Percentiles rank a stretch among this genome's conserved stretches.
Evolutionary conservation across 2,329 filamentous ascomycete genomes (phyloP).

Genomic region (Pseudogymnoascus sp.): DNA sequence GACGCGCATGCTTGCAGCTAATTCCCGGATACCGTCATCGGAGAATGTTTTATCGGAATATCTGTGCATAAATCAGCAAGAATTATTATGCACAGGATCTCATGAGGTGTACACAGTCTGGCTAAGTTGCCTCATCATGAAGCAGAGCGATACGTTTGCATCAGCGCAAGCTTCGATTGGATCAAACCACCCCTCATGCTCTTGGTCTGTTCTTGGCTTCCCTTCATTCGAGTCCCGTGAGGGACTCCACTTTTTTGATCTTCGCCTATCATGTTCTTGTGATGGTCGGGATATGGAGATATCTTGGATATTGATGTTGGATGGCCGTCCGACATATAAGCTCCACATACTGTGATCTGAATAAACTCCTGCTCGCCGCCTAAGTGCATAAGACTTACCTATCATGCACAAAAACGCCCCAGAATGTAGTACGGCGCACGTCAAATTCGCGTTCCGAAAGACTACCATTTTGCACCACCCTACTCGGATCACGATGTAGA

Average conservation of each 20-base stretch:
- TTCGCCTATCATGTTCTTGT: neutral
- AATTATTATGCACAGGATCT: neutral
- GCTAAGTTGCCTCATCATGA: constrained; percentile 13
- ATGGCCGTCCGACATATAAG: constrained; percentile 12
- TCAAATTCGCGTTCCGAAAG: constrained; percentile 8
- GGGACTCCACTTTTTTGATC: neutral
- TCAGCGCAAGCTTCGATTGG: constrained; percentile 11
- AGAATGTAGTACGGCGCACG: constrained; percentile 12
- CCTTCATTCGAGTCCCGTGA: neutral
- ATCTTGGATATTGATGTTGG: constrained; percentile 10
- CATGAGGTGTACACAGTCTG: constrained; percentile 6
- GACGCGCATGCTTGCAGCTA: constrained; percentile 10
- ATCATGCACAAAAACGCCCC: constrained; percentile 13
- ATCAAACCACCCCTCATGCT: neutral
- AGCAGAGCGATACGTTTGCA: constrained; percentile 11
- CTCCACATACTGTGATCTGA: constrained; percentile 12
- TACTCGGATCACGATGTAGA: constrained; percentile 11
- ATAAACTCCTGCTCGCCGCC: neutral
- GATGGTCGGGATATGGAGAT: constrained; percentile 10
- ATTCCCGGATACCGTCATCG: constrained; percentile 9
- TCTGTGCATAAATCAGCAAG: constrained; percentile 4
- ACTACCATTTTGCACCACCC: neutral
- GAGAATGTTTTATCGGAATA: constrained; percentile 10
- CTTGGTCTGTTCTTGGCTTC: neutral
- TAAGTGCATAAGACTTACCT: neutral